phyloP scores from a whole-genome alignment of 2,329 filamentous ascomycete species.

The Stachybotrys chartarum region DNA sequence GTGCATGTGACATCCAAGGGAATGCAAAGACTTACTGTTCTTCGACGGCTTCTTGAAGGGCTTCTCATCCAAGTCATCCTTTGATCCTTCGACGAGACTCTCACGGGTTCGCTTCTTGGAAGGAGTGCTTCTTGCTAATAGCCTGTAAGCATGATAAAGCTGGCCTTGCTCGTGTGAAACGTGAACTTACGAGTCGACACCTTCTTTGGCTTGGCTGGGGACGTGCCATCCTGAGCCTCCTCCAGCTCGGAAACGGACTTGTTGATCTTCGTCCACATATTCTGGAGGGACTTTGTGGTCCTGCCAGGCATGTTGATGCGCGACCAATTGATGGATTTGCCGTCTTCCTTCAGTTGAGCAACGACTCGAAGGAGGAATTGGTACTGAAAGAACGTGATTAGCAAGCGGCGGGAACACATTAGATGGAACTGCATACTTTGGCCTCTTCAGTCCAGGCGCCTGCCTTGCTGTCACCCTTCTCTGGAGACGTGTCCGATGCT shows the following conservation, averaged over 20 bases:
- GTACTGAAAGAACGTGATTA: constrained; percentile 11
- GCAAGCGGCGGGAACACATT: neutral
- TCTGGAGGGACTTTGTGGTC: constrained; percentile 28
- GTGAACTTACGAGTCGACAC: constrained; percentile 15
- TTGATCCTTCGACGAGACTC: neutral
- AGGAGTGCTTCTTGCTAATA: constrained; percentile 13
- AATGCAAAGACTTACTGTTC: neutral
- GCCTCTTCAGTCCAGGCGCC: constrained; percentile 28
- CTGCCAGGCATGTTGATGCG: constrained; percentile 27
- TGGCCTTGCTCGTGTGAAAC: neutral
- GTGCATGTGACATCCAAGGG: neutral
- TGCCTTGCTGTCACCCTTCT: constrained; percentile 12
- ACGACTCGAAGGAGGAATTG: constrained; percentile 29
- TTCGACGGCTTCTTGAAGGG: neutral
- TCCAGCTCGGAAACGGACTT: constrained; percentile 29
- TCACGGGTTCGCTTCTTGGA: constrained; percentile 9
- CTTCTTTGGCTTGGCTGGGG: constrained; percentile 8
- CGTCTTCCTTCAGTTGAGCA: constrained; percentile 21
- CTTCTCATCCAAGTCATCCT: neutral
- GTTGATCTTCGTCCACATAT: constrained; percentile 28
- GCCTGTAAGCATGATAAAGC: neutral
- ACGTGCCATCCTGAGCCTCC: constrained; percentile 6
- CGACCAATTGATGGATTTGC: constrained; percentile 26
- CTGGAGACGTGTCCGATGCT: constrained; percentile 8
- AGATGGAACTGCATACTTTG: constrained; percentile 16